A percentile compares a stretch with the other conserved stretches of the same genome.
These are phyloP conservation scores for Yamadazyma friedrichii DNA, from an alignment of 1,139 yeast genomes.

Conservation along the genomic window DNA sequence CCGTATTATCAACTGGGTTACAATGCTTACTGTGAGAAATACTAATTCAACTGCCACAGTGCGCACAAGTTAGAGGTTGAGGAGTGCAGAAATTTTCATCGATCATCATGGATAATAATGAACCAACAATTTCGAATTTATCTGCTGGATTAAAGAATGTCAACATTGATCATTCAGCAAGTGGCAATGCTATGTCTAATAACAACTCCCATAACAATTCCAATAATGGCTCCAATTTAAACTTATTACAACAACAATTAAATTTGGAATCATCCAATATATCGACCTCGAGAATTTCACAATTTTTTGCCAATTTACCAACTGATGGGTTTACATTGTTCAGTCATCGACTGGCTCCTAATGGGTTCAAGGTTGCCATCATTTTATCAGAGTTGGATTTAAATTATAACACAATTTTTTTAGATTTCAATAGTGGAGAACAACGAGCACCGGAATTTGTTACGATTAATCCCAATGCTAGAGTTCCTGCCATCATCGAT, in stretches of 20 bases:
- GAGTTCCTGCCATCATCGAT: constrained; percentile 92
- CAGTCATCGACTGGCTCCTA: constrained; percentile 92
- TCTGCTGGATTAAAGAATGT: constrained; percentile 53
- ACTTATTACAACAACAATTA: constrained; percentile 39
- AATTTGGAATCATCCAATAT: constrained; percentile 21
- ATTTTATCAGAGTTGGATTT: constrained; percentile 80
- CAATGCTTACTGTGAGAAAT: too few relatives aligned
- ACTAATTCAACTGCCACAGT: background rate
- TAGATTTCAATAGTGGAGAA: constrained; percentile 87
- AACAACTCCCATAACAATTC: too few relatives aligned
- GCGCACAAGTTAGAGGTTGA: background rate
- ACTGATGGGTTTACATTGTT: constrained; percentile 82
- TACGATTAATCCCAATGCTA: constrained; percentile 87
- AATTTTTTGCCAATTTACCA: constrained; percentile 77
- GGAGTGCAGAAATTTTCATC: constrained; percentile 1
- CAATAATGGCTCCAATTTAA: constrained; percentile 18
- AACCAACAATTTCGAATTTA: constrained; percentile 39
- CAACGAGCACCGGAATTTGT: constrained; percentile 93
- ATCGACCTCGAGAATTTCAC: constrained; percentile 59
- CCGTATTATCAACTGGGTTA: too few relatives aligned
- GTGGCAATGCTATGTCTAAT: background rate
- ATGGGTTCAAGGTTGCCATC: constrained; percentile 94
- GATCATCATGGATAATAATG: constrained; percentile 7
- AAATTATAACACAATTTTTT: constrained; percentile 76
- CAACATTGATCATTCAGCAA: constrained; percentile 28